A percentile compares a stretch with the other conserved stretches of the same genome.
phyloP scores from a whole-genome alignment of 345 rosid species.

The Rhodomyrtus tomentosa region DNA sequence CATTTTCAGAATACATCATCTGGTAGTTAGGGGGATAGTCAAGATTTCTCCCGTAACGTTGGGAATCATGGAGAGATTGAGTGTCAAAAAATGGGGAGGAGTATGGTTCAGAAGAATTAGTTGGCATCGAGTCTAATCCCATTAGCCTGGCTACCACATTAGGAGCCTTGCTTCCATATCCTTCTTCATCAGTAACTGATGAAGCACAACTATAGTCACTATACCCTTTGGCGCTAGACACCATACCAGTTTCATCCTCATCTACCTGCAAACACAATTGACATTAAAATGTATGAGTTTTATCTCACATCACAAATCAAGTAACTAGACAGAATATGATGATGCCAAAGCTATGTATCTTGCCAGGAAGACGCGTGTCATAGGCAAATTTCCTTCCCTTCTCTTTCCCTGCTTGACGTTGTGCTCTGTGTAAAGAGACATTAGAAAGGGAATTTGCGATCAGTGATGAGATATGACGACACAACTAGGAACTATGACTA shows the following conservation, averaged over 20 bases:
- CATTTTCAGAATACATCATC: conserved; percentile 38
- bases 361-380: conserved; percentile 43
- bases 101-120: conserved; percentile 36
- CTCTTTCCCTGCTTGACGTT: conserved; percentile 48
- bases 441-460: not conserved
- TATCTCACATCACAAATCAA: not conserved
- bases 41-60: conserved; percentile 30
- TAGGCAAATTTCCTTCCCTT: conserved; percentile 53
- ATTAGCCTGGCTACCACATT: conserved; percentile 94
- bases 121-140: conserved; percentile 88
- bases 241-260: conserved; percentile 50
- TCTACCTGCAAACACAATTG: conserved; percentile 34
- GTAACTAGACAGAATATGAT: not conserved
- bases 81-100: conserved; percentile 49
- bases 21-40: conserved; percentile 35
- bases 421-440: conserved; percentile 20
- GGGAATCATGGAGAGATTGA: conserved; percentile 41
- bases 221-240: conserved; percentile 36
- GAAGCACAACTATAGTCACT: conserved; percentile 85
- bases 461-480: not conserved
- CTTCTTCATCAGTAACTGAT: conserved; percentile 85
- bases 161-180: conserved; percentile 66
- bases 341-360: not conserved
- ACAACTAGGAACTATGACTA: not conserved
- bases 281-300: not conserved